Evolutionary conservation across 2,329 filamentous ascomycete genomes (phyloP).

Genomic region (Macroventuria anomochaeta): DNA sequence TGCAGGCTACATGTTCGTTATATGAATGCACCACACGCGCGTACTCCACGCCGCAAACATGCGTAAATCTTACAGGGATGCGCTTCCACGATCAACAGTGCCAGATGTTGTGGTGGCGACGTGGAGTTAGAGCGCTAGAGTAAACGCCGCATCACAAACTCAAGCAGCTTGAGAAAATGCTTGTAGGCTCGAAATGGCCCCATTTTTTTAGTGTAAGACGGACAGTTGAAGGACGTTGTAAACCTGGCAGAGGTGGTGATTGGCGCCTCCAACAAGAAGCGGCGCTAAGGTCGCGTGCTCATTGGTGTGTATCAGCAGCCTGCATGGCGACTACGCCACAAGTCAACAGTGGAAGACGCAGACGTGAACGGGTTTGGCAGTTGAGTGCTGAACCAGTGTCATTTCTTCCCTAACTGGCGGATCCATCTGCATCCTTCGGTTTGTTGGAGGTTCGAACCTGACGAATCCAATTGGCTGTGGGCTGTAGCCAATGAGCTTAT

Average conservation of each 20-base stretch:
- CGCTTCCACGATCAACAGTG: conserved; percentile 3
- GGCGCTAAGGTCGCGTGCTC: conserved; percentile 15
- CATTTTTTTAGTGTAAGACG: conserved; percentile 8
- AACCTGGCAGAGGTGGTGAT: background rate
- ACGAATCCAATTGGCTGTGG: conserved; percentile 2
- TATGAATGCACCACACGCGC: conserved; percentile 40
- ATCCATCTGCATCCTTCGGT: conserved; percentile 8
- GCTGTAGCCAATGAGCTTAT: conserved; percentile 5
- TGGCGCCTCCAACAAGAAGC: conserved; percentile 11
- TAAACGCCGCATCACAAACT: conserved; percentile 2
- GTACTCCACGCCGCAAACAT: conserved; percentile 31
- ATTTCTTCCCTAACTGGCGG: conserved; percentile 16
- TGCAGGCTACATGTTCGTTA: conserved; percentile 41
- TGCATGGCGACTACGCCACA: conserved; percentile 14
- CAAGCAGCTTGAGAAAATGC: conserved; percentile 10
- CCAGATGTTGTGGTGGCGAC: conserved; percentile 11
- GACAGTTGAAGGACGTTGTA: conserved; percentile 9
- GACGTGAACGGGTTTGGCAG: conserved; percentile 13
- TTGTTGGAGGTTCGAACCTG: conserved; percentile 2
- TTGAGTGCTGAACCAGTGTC: conserved; percentile 11
- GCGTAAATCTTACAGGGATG: conserved; percentile 20
- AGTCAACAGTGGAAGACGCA: conserved; percentile 12
- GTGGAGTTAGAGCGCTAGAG: conserved; percentile 11
- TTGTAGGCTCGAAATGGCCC: conserved; percentile 11
- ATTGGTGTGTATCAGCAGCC: conserved; percentile 8